A percentile compares a stretch with the other conserved stretches of the same genome.
Evolutionary conservation across 2,329 filamentous ascomycete genomes (phyloP).

Genomic region (Claviceps sp.): DNA sequence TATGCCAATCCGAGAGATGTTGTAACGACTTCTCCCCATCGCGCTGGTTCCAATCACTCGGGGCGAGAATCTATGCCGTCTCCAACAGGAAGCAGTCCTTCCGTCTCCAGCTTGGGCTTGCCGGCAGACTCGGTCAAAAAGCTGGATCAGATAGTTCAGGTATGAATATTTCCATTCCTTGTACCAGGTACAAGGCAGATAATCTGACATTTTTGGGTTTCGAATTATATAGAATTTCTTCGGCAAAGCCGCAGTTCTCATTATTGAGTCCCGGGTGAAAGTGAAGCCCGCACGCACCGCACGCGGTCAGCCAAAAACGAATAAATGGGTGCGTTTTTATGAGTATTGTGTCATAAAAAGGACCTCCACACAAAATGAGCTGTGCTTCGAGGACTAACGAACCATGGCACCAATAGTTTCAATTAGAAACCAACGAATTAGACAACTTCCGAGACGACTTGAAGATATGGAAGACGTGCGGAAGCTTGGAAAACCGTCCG

Average conservation of each 20-base stretch:
- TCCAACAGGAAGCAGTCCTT: conserved; percentile 32
- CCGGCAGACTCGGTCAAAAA: conserved; percentile 60
- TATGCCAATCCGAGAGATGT: conserved; percentile 64
- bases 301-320: conserved; percentile 45
- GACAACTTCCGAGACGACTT: conserved; percentile 76
- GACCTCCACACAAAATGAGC: not conserved
- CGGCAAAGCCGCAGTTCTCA: conserved; percentile 71
- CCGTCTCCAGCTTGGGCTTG: conserved; percentile 35
- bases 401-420: conserved; percentile 50
- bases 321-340: conserved; percentile 64
- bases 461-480: conserved; percentile 66
- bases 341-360: not conserved
- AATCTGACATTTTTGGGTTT: not conserved
- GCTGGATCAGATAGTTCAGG: conserved; percentile 88
- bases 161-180: conserved; percentile 21
- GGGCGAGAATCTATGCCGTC: conserved; percentile 29
- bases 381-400: not conserved
- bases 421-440: conserved; percentile 86
- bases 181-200: not conserved
- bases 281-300: conserved; percentile 38
- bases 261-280: conserved; percentile 68
- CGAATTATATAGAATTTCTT: conserved; percentile 61
- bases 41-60: conserved; percentile 30
- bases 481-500: conserved; percentile 63
- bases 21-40: conserved; percentile 24